Evolutionary conservation across 495 filamentous ascomycete genomes (phyloP).

Genomic region (Echria macrotheca): DNA sequence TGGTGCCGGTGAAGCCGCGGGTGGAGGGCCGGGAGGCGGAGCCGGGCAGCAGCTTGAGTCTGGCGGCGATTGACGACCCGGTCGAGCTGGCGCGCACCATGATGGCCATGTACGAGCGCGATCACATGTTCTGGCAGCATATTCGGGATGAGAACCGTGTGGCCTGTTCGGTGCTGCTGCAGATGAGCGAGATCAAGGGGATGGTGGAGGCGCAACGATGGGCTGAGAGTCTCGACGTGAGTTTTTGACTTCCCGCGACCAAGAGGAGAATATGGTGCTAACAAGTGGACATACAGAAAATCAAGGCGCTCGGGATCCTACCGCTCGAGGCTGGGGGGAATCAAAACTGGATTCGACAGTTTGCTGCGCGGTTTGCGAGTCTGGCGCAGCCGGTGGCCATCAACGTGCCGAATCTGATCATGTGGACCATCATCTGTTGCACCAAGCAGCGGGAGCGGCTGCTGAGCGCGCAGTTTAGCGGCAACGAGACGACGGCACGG

Average conservation of each 20-base stretch:
- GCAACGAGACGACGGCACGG: conserved; percentile 61
- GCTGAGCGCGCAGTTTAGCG: conserved; percentile 60
- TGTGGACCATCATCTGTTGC: conserved; percentile 88
- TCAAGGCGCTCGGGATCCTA: conserved; percentile 66
- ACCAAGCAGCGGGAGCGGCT: conserved; percentile 65
- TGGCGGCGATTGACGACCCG: conserved; percentile 84
- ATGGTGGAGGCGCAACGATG: conserved; percentile 65
- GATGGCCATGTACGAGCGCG: conserved; percentile 69
- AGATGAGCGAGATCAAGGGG: conserved; percentile 71
- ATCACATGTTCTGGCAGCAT: conserved; percentile 65
- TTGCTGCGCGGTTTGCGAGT: conserved; percentile 68
- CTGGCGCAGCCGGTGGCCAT: conserved; percentile 72
- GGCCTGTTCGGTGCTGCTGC: conserved; percentile 64
- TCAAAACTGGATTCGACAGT: conserved; percentile 64
- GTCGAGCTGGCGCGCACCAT: conserved; percentile 72
- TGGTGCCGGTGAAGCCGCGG: conserved; percentile 73
- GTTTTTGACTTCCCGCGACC: conserved; percentile 29
- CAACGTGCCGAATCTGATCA: conserved; percentile 80
- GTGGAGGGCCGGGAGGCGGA: conserved; percentile 29
- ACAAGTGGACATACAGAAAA: conserved; percentile 53
- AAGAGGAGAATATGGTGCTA: neutral
- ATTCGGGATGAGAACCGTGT: conserved; percentile 63
- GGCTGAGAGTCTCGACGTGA: conserved; percentile 76
- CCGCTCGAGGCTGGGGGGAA: conserved; percentile 67
- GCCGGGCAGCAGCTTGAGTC: conserved; percentile 60